Evolutionary conservation across 345 rosid species (phyloP).

Genomic region (Laguncularia racemosa): DNA sequence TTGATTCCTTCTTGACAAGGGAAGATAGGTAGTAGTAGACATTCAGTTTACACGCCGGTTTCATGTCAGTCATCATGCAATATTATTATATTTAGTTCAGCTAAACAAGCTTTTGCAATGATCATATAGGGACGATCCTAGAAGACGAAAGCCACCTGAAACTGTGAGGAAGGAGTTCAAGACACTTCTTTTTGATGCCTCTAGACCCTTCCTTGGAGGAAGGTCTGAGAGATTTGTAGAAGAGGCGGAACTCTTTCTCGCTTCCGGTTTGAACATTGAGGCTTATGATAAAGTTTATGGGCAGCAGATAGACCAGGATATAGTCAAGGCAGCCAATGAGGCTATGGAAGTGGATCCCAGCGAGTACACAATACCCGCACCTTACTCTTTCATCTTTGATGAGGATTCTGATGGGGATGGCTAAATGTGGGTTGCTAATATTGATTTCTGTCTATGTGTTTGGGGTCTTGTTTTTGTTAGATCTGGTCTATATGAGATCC

Average conservation of each 20-base stretch:
- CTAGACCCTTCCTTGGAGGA: slow-evolving; percentile 55
- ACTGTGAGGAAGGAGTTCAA: slow-evolving; percentile 43
- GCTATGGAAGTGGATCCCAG: slow-evolving; percentile 17
- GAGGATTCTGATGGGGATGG: slow-evolving; percentile 36
- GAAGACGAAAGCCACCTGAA: slow-evolving; percentile 27
- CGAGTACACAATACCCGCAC: slow-evolving; percentile 15
- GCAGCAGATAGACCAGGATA: slow-evolving; percentile 35
- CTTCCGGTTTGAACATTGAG: slow-evolving; percentile 56
- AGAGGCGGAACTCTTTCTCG: slow-evolving; percentile 68
- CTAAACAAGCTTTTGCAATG: neutral
- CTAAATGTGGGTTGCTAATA: slow-evolving; percentile 8
- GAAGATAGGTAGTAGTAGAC: slow-evolving; percentile 7
- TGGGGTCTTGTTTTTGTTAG: too few relatives aligned
- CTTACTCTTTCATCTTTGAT: slow-evolving; percentile 46
- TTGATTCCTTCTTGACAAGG: slow-evolving; percentile 63
- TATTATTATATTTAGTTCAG: neutral
- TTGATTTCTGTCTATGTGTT: neutral
- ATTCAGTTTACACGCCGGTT: neutral
- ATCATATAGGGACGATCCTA: slow-evolving; percentile 27
- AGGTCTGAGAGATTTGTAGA: slow-evolving; percentile 54
- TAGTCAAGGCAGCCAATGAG: slow-evolving; percentile 13
- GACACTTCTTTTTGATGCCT: slow-evolving; percentile 39
- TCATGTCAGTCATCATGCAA: too few relatives aligned
- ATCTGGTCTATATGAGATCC: too few relatives aligned
- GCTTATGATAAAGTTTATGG: slow-evolving; percentile 65